phyloP scores from a whole-genome alignment of 116 monocot species.

The Dioscorea cayenensis region DNA sequence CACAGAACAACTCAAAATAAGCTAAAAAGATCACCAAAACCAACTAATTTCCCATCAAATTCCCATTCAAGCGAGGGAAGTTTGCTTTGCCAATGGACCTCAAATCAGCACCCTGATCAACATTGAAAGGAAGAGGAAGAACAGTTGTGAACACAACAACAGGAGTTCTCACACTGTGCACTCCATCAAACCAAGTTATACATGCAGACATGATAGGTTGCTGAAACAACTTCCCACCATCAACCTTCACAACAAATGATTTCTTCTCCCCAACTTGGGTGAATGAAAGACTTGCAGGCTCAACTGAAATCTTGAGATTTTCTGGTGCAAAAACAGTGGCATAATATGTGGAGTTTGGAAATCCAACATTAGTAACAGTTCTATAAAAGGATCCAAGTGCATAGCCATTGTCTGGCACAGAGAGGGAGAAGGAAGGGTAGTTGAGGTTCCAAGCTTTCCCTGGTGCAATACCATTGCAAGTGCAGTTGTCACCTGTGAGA shows the following conservation, averaged over 20 bases:
- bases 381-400: neutral
- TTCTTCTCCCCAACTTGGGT: neutral
- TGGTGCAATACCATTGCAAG: neutral
- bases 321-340: neutral
- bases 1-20: too few species aligned
- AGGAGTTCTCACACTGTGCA: neutral
- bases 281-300: neutral
- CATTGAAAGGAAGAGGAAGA: neutral
- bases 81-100: too few species aligned
- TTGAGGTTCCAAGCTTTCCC: constrained; percentile 1
- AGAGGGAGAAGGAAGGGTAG: constrained; percentile 15
- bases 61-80: too few species aligned
- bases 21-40: too few species aligned
- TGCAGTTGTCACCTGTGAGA: constrained; percentile 17
- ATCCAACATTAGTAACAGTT: constrained; percentile 13
- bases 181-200: neutral
- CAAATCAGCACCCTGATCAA: too few species aligned
- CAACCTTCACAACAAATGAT: neutral
- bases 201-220: neutral
- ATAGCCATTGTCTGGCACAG: neutral
- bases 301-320: neutral
- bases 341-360: neutral
- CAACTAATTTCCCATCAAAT: too few species aligned
- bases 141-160: neutral
- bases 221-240: neutral